Base-by-base conservation (phyloP, 768 basidiomycete genomes). In the Russula brevipes region DNA sequence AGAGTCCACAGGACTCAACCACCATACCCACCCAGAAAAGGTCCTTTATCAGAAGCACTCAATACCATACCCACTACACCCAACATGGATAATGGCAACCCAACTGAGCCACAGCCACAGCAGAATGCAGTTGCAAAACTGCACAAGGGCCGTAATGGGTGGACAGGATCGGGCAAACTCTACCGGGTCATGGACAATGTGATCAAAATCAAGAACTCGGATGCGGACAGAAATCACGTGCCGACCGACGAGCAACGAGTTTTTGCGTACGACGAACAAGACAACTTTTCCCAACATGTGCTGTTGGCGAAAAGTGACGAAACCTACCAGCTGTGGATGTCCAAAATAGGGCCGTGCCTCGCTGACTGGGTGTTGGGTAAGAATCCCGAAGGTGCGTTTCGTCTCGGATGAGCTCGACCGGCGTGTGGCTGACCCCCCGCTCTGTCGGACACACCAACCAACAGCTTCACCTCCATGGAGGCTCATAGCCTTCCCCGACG, bases 301-400 rank as follows among this genome's bases (percentile, higher is more conserved):
- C 42, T 19, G 4, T 1, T 44, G 0, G 1, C 0, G 3, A 0
- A 0, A 0, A 2, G 2, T 0, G 46, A 55, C 3, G 0, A 0
- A 14, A 4, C 35, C 0, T 45, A n/a, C 3, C 47, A 51, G 3
- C 5, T 17, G 1, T 64, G 63, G 63, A 60, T 56, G 58, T 0
- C 0, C 24, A 56, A 45, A 8, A 64, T 60, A 7, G 63, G 58
- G 8, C 63, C 63, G 1, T 64, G 55, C 16, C 63, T 64, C 7
- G 63, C 17, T 0, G 47, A 64, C 35, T 64, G 63, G 63, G 63
- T 51, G 7, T 24, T 64, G n/a, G 35, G 46, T 2, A 50, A 51
- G 14, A 2, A n/a, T 8, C 7, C 12, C 0, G 0, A 50, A 24
- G 41, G 63, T 51, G n/a, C 52, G 63, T 51, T 16, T 42, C 41